Conservation (phyloP, 2,329 filamentous ascomycete species). For the Fusarium sp. region DNA sequence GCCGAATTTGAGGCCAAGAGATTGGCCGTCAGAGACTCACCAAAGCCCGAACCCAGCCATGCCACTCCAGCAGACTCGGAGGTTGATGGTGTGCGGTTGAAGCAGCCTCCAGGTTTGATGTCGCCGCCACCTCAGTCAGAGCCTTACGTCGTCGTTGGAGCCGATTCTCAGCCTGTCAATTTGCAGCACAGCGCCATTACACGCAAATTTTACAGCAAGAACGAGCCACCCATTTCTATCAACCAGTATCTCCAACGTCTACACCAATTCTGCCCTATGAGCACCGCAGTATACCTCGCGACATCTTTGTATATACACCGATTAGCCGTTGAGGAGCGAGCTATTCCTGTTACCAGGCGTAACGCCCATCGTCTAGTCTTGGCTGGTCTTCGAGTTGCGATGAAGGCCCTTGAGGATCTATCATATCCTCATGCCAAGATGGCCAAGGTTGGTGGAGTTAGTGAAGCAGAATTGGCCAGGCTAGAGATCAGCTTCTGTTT, state of each 20-base stretch:
- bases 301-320: constrained; percentile 90
- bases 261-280: constrained; percentile 93
- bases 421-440: constrained; percentile 88
- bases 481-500: constrained; percentile 94
- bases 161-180: constrained; percentile 79
- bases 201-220: constrained; percentile 93
- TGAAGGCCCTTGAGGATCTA: constrained; percentile 95
- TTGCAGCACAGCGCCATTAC: constrained; percentile 89
- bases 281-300: constrained; percentile 92
- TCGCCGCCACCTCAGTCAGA: constrained; percentile 52
- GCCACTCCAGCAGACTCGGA: constrained; percentile 37
- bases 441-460: constrained; percentile 90
- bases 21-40: constrained; percentile 37
- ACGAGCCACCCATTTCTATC: constrained; percentile 85
- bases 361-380: constrained; percentile 91
- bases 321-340: constrained; percentile 81
- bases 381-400: constrained; percentile 87
- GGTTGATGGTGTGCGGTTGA: constrained; percentile 71
- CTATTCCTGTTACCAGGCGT: constrained; percentile 84
- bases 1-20: constrained; percentile 54
- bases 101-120: constrained; percentile 54
- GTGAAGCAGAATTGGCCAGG: constrained; percentile 82
- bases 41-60: constrained; percentile 15
- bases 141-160: constrained; percentile 75
- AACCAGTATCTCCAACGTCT: constrained; percentile 89